phyloP scores from a whole-genome alignment of 805 yeast genomes.

The Wickerhamomyces silvicola region DNA sequence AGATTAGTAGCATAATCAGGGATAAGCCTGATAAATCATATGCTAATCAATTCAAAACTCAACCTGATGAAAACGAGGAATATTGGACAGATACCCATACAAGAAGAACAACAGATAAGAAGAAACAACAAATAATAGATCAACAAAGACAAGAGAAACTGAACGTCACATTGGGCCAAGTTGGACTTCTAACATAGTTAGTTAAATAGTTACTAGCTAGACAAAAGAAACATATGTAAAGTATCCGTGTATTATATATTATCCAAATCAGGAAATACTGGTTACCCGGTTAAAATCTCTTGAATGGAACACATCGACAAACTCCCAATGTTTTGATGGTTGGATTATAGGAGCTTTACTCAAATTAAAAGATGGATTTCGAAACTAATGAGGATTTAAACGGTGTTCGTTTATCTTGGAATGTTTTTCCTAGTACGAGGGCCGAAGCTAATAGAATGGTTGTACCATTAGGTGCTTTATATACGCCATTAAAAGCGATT shows the following conservation, averaged over 20 bases:
- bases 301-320: no score
- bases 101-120: slow-evolving; percentile 11
- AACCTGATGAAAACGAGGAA: slow-evolving; percentile 8
- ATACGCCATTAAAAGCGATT: slow-evolving; percentile 85
- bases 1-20: slow-evolving; percentile 14
- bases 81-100: slow-evolving; percentile 7
- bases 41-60: slow-evolving; percentile 6
- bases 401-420: slow-evolving; percentile 76
- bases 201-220: no score
- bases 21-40: slow-evolving; percentile 12
- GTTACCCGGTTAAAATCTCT: background rate
- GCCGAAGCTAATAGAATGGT: slow-evolving; percentile 87
- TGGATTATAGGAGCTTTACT: background rate
- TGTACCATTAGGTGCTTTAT: slow-evolving; percentile 89
- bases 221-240: no score
- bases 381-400: slow-evolving; percentile 64
- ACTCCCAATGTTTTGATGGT: no score
- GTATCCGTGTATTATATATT: no score
- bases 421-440: slow-evolving; percentile 81
- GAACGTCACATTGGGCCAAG: slow-evolving; percentile 13
- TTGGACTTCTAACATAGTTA: no score
- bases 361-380: slow-evolving; percentile 29
- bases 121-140: slow-evolving; percentile 17
- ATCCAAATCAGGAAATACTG: no score
- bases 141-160: slow-evolving; percentile 17